A percentile compares a stretch with the other conserved stretches of the same genome.
Evolutionary conservation across 257 asterid species (phyloP).

Genomic region (Ligustrum vulgare): DNA sequence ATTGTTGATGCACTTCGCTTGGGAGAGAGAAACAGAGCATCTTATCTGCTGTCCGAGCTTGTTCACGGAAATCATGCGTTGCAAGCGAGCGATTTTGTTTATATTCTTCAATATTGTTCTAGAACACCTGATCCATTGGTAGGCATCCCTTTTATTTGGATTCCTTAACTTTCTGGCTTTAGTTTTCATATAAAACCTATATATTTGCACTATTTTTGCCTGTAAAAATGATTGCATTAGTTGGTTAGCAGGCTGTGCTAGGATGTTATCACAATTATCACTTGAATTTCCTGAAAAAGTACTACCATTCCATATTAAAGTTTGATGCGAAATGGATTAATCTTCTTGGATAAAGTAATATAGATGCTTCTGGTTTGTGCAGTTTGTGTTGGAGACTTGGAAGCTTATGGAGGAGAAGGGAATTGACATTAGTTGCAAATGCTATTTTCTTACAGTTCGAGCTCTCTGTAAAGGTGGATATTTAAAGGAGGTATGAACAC

Average conservation of each 20-base stretch:
- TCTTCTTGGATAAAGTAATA: slow-evolving; percentile 18
- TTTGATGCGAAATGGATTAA: slow-evolving; percentile 12
- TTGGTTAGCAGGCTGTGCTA: background rate
- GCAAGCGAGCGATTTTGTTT: slow-evolving; percentile 48
- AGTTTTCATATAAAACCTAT: background rate
- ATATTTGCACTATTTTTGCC: background rate
- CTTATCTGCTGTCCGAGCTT: slow-evolving; percentile 56
- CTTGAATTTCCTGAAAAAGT: slow-evolving; percentile 1
- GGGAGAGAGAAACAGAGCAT: slow-evolving; percentile 73
- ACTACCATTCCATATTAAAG: background rate
- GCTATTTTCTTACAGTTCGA: slow-evolving; percentile 48
- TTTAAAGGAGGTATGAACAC: slow-evolving; percentile 60
- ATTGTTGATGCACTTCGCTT: slow-evolving; percentile 60
- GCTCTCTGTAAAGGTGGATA: slow-evolving; percentile 88
- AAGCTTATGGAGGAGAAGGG: slow-evolving; percentile 63
- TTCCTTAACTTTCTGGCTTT: slow-evolving; percentile 10
- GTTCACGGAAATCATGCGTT: slow-evolving; percentile 37
- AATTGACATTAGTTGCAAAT: slow-evolving; percentile 47
- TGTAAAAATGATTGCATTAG: background rate
- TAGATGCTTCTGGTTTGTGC: slow-evolving; percentile 29
- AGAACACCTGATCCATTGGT: slow-evolving; percentile 80
- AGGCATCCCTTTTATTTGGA: slow-evolving; percentile 26
- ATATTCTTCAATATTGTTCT: slow-evolving; percentile 68
- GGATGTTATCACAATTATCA: slow-evolving; percentile 2
- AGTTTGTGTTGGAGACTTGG: slow-evolving; percentile 86